Percentiles rank a stretch among this genome's conserved stretches.
phyloP scores from a whole-genome alignment of 306 rosid genomes.

The Sechiopsis laciniata region DNA sequence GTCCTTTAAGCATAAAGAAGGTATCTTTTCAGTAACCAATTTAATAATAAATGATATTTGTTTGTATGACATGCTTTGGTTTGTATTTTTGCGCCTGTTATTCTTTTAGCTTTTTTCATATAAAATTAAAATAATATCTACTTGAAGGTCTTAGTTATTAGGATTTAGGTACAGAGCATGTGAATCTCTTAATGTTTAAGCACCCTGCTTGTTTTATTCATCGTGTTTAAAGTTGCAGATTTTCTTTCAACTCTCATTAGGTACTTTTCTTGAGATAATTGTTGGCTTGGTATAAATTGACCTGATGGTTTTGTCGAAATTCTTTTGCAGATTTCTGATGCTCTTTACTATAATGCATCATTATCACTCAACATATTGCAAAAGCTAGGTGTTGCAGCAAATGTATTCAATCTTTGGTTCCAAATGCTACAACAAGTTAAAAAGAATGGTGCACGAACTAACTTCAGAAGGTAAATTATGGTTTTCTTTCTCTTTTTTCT shows the following conservation, averaged over 20 bases:
- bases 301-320: constrained; percentile 17
- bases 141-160: neutral
- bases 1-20: neutral
- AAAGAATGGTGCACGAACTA: constrained; percentile 62
- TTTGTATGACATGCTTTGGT: neutral
- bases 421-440: constrained; percentile 80
- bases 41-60: neutral
- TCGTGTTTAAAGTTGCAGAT: neutral
- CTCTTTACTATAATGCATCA: constrained; percentile 77
- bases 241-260: neutral
- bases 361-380: constrained; percentile 70
- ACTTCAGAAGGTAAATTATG: constrained; percentile 60
- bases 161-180: neutral
- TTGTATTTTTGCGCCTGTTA: neutral
- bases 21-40: neutral
- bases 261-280: neutral
- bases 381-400: constrained; percentile 69
- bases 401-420: constrained; percentile 84
- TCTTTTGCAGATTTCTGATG: constrained; percentile 69
- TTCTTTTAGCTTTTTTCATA: neutral
- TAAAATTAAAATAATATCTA: neutral
- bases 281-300: constrained; percentile 7
- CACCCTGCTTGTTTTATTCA: neutral
- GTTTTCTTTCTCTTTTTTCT: neutral
- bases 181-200: neutral